phyloP scores from a whole-genome alignment of 169 alveolate species.

The Eimeria brunetti region DNA sequence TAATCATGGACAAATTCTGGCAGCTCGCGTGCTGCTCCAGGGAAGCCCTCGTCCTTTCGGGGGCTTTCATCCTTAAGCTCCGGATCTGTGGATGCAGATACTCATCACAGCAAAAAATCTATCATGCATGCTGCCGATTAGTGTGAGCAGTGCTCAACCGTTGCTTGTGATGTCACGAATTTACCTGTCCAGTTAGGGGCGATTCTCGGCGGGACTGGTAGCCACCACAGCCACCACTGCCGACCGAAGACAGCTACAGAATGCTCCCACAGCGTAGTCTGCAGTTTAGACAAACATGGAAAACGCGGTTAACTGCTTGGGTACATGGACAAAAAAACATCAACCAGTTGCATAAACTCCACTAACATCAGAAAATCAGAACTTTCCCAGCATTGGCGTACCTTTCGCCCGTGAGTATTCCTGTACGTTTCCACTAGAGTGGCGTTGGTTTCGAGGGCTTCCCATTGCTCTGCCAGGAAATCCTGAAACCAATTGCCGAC shows the following conservation, averaged over 20 bases:
- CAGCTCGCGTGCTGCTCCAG: background rate
- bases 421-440: slow-evolving; percentile 79
- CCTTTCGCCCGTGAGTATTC: slow-evolving; percentile 71
- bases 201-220: slow-evolving; percentile 74
- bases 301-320: background rate
- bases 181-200: slow-evolving; percentile 76
- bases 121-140: background rate
- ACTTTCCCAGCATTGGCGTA: background rate
- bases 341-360: background rate
- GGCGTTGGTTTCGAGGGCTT: slow-evolving; percentile 78
- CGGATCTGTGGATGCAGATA: slow-evolving; percentile 8
- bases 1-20: background rate
- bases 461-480: slow-evolving; percentile 79
- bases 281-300: background rate
- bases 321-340: background rate
- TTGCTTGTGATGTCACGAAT: background rate
- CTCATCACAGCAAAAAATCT: background rate
- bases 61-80: slow-evolving; percentile 26
- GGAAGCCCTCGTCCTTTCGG: background rate
- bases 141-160: background rate
- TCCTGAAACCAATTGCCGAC: slow-evolving; percentile 32
- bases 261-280: slow-evolving; percentile 73
- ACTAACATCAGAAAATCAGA: background rate
- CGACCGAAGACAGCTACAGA: slow-evolving; percentile 74
- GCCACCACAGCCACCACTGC: slow-evolving; percentile 78